These are phyloP conservation scores for Rhynchosporium agropyri DNA, from an alignment of 2,329 filamentous ascomycete genomes.

Conservation along the genomic window DNA sequence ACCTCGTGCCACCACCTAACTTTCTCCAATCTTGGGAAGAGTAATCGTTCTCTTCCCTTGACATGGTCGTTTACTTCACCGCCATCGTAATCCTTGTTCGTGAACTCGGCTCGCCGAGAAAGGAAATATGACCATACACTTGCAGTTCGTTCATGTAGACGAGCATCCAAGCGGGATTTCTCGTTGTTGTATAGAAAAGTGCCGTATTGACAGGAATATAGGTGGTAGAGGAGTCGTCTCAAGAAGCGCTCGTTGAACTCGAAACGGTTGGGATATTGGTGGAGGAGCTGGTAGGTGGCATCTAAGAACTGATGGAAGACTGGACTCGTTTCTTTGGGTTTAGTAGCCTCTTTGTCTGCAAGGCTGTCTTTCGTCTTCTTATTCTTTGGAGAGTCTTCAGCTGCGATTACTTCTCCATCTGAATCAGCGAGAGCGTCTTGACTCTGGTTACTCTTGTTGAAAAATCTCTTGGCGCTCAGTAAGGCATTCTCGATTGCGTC, in stretches of 20 bases:
- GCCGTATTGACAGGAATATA: constrained; percentile 95
- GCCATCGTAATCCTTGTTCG: constrained; percentile 76
- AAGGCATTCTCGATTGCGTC: constrained; percentile 87
- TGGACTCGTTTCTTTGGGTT: constrained; percentile 88
- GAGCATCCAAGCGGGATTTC: constrained; percentile 76
- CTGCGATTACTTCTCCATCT: constrained; percentile 48
- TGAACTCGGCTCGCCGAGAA: constrained; percentile 76
- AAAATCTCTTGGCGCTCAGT: constrained; percentile 83
- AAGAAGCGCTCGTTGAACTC: constrained; percentile 97
- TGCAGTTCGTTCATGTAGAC: constrained; percentile 70
- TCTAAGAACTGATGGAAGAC: constrained; percentile 98
- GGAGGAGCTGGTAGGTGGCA: constrained; percentile 84
- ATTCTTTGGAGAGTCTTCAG: constrained; percentile 40
- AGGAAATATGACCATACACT: constrained; percentile 98
- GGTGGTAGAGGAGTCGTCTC: constrained; percentile 84
- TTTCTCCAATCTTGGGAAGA: constrained; percentile 76
- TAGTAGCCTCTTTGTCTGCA: constrained; percentile 69
- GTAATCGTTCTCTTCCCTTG: constrained; percentile 77
- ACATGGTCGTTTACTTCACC: constrained; percentile 74
- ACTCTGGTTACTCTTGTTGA: constrained; percentile 76
- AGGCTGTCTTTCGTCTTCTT: constrained; percentile 46
- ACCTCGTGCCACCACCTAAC: constrained; percentile 93
- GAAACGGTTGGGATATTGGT: constrained; percentile 85
- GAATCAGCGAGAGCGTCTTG: constrained; percentile 61
- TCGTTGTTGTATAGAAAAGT: constrained; percentile 97